Evolutionary conservation across 106 monocot species (phyloP).

Genomic region (Iris macrosiphon): DNA sequence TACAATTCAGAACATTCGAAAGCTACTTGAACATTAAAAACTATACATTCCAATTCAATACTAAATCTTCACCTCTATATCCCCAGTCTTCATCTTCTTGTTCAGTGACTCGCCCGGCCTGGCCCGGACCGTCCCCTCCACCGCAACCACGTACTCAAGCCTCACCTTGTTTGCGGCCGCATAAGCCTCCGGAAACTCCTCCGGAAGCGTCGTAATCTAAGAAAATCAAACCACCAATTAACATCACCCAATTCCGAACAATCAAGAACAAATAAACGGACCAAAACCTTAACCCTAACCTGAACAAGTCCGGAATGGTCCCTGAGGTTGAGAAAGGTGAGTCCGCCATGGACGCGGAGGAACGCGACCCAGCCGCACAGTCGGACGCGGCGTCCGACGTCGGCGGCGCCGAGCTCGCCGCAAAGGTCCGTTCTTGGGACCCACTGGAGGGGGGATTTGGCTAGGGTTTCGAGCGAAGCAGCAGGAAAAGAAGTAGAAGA

Average conservation of each 20-base stretch:
- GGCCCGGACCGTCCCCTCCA: conserved; percentile 66
- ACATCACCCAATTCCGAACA: too few species aligned
- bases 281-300: conserved; percentile 15
- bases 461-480: conserved; percentile 16
- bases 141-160: conserved; percentile 78
- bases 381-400: conserved; percentile 64
- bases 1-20: too few species aligned
- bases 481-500: conserved; percentile 9
- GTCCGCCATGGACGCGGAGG: conserved; percentile 77
- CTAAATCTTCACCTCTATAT: conserved; percentile 80
- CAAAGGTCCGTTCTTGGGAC: conserved; percentile 50
- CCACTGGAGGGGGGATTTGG: conserved; percentile 50
- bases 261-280: neutral
- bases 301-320: conserved; percentile 89
- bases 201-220: conserved; percentile 80
- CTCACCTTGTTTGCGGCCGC: conserved; percentile 62
- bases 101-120: conserved; percentile 72
- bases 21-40: too few species aligned
- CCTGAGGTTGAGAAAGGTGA: conserved; percentile 86
- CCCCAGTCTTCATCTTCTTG: conserved; percentile 95
- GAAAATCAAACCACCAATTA: neutral
- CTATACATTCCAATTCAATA: too few species aligned
- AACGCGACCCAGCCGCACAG: conserved; percentile 96
- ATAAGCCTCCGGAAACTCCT: conserved; percentile 71
- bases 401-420: conserved; percentile 57